Percentiles rank a stretch among this genome's conserved stretches.
These are phyloP conservation scores for Chrysochromulina parva DNA, from an alignment of 78 protist species.

Conservation along the genomic window DNA sequence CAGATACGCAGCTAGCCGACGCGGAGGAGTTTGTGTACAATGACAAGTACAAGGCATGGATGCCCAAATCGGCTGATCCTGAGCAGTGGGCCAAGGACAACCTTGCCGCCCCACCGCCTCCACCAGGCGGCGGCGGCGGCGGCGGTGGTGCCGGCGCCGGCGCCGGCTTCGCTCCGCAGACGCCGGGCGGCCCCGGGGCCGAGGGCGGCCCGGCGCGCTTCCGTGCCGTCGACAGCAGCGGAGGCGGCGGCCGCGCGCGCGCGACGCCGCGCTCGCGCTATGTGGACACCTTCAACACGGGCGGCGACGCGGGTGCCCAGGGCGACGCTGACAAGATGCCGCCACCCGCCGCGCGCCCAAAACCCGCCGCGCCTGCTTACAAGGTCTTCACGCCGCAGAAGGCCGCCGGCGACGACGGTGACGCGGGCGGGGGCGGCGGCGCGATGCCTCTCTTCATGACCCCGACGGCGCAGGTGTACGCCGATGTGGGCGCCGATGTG, in stretches of 20 bases:
- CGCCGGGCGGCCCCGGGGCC: too few species aligned
- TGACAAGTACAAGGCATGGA: slow-evolving; percentile 16
- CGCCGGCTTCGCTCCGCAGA: background rate
- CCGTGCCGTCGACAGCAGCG: background rate
- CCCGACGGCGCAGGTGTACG: too few species aligned
- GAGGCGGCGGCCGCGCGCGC: background rate
- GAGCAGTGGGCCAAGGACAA: slow-evolving; percentile 26
- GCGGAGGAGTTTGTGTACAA: background rate
- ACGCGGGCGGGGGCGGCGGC: too few species aligned
- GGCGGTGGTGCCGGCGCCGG: background rate
- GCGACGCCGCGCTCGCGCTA: background rate
- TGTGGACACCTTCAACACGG: slow-evolving; percentile 13
- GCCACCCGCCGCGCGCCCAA: background rate
- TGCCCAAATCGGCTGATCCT: background rate
- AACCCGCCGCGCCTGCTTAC: background rate
- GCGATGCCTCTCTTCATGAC: too few species aligned
- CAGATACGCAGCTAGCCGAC: slow-evolving; percentile 1
- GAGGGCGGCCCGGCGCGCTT: background rate
- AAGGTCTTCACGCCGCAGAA: slow-evolving; percentile 6
- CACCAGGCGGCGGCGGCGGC: background rate
- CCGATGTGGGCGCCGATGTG: too few species aligned
- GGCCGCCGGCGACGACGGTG: too few species aligned
- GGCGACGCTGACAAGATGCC: background rate
- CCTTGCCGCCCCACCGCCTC: background rate
- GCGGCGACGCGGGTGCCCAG: background rate